Evolutionary conservation across 495 filamentous ascomycete genomes (phyloP), one percentile per base, ranked within the genome.

Genomic region (Penicillium samsonianum): DNA sequence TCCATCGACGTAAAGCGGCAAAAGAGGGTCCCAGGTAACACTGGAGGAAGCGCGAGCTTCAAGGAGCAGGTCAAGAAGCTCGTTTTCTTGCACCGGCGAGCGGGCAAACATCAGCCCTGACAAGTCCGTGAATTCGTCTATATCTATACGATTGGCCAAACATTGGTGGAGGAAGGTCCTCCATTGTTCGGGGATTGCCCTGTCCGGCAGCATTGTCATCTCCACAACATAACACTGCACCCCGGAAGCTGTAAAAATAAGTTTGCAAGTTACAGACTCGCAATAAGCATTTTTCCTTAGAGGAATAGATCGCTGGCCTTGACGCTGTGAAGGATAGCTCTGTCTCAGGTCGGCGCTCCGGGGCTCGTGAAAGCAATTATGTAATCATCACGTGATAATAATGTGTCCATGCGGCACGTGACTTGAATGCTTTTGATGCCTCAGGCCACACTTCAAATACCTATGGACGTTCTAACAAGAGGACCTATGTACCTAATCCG

Each of bases 1-100:
- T 14, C 77, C 76, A 66, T 87, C 78, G 30, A 88, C 67, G 71
- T 91, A 92, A 19, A 81, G 73, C 5, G 80, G 77, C 22, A 88
- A 69, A 43, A 88, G 77, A 22, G 85, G 84, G 59, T 91, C 88
- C 70, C 87, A 81, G 56, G 72, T 73, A 62, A 79, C 67, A 35
- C 63, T 71, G 48, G 79, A 79, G 26, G 67, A 65, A 14, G 69
- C 65, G 25, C 79, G 79, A 2, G 84, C 82, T 23, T 78, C 78
- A 6, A 90, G 72, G 30, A 87, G 75, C 3, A 88, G 64, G 54
- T 87, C 82, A 55, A 87, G 78, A 42, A 90, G 74, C 44, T 75
- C 54, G 14, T 60, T 44, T 49, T 76, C 71, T 7, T 69, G 58
- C 10, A 79, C 55, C 1, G 73, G 73, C 12, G 49, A 60, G 37